Evolutionary conservation across 192 early-diverging fungal species (phyloP), one percentile per base, ranked within the genome.

Genomic region (Lunasporangiospora selenospora): DNA sequence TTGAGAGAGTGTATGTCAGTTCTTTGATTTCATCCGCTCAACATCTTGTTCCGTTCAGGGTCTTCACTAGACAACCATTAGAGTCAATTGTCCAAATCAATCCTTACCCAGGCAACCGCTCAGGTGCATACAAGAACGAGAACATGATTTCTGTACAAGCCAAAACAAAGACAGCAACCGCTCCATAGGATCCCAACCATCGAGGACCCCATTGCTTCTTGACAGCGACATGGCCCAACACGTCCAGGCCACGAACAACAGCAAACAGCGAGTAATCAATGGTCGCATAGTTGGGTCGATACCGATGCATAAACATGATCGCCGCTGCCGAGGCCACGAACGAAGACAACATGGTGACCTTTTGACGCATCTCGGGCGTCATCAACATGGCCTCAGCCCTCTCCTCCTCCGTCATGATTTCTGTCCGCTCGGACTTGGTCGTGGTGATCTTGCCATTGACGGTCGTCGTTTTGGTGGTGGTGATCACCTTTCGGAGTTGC

Each of bases 81-180:
- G n/a, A n/a, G n/a, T n/a, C n/a, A n/a, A n/a, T n/a, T n/a, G n/a
- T n/a, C n/a, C n/a, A n/a, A n/a, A n/a, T n/a, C n/a, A n/a, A n/a
- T 29, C 36, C 60, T 66, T 76, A 84, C 83, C 65, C 81, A 52
- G 87, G 79, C 30, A 84, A 32, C 16, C 83, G 65, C 6, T 65
- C 4, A 13, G 85, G 70, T 37, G 79, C 81, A 70, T 70, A 87
- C 30, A 89, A 55, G 84, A 84, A 89, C 11, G 81, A 81, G 44
- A 69, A 87, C 81, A 89, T 87, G 34, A 87, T 87, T 53, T 87
- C 81, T 2, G 84, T 81, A 38, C 82, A 83, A 4, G 69, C 66
- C 26, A 81, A 27, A 6, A 80, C 67, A 64, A 89, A 87, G 13
- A 82, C 80, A 6, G 76, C 34, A 1, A 82, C 65, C 41, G 80